Base-by-base conservation (phyloP, 2,329 filamentous ascomycete genomes). In the Scedosporium minutisporum region DNA sequence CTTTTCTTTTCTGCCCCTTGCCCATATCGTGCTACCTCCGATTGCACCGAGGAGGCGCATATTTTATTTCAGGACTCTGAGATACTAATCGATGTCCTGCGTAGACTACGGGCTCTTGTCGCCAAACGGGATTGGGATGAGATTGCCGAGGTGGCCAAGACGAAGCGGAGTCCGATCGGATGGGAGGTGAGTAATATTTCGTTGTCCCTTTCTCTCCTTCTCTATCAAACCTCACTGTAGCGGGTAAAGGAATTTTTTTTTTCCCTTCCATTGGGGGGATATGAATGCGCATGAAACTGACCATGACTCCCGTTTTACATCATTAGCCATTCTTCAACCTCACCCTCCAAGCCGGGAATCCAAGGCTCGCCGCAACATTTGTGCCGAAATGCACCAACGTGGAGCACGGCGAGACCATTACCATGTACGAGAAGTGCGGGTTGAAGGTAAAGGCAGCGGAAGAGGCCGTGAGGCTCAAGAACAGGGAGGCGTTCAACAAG, bases 381-480 rank as follows among this genome's bases (percentile, higher is more conserved):
- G 86, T 97, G 60, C 87, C 91, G 2, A 97, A 97, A 75, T 97
- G 93, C 77, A 88, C 87, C 16, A 80, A 81, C 62, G 73, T 96
- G 57, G 82, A 87, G 55, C 79, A 83, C 1, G 82, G 84, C 2
- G 89, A 92, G 68, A 80, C 87, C 3, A 87, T 96, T 62, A 84
- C 88, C 67, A 97, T 99, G 93, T 99, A 93, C 83, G 87, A 96
- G 69, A 96, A 96, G 76, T 97, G 95, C 73, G 93, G 93, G 18
- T 85, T 96, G 86, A 80, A 91, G 55, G 83, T 89, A 29, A 92
- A 91, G 76, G 95, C 95, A 2, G 95, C 89, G 3, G 93, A 97
- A 76, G 95, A 97, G 77, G 93, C 95, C 3, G 82, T 92, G 64
- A 91, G 87, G 76, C 81, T 84, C 64, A 96, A 90, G 74, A 90